Base-by-base conservation (phyloP, 768 basidiomycete species). In the Cytidiella melzeri region DNA sequence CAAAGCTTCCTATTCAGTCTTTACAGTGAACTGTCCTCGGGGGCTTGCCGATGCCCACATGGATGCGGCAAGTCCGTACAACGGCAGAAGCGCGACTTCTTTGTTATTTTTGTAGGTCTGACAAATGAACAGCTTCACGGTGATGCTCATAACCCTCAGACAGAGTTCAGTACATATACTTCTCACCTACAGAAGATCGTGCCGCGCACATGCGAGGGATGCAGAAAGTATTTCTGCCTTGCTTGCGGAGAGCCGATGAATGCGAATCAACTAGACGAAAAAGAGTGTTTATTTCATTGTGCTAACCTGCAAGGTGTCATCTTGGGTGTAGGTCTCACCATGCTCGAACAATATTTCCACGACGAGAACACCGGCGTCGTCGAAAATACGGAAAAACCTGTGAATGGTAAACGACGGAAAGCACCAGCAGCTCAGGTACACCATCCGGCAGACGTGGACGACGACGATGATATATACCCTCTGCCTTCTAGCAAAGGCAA, bases 261-360 rank as follows among this genome's bases (percentile, higher is more conserved):
- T 47, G 38, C 54, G 10, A 43, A 54, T 3, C 67, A 68, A 28
- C 63, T 71, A 28, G 64, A 71, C 7, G 66, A 69, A 24, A 77
- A 80, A 40, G 76, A 79, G 47, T 74, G 76, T 11, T 67, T 95
- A 50, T 90, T 94, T 61, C 93, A 96, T 67, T 96, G 93, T 65
- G 77, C 89, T 5, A 87, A 90, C 60, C 64, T 95, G 28, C 87
- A 96, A 68, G 94, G 93, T 34, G 80, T 90, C 12, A 83, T 96
- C 55, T 72, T 97, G 4, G 94, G 93, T n/a, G 75, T 95, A 34
- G 93, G 94, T 7, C 76, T 95, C 39, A 80, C 80, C 28, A 91
- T 91, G 81, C 75, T 95, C 38, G 91, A 95, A 64, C 73, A 80
- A 47, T 66, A 76, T 28, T 94, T 84, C 61, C 64, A 73, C 28